These are phyloP conservation scores for Pseudogymnoascus sp. DNA, from an alignment of 2,329 filamentous ascomycete genomes.

Conservation along the genomic window DNA sequence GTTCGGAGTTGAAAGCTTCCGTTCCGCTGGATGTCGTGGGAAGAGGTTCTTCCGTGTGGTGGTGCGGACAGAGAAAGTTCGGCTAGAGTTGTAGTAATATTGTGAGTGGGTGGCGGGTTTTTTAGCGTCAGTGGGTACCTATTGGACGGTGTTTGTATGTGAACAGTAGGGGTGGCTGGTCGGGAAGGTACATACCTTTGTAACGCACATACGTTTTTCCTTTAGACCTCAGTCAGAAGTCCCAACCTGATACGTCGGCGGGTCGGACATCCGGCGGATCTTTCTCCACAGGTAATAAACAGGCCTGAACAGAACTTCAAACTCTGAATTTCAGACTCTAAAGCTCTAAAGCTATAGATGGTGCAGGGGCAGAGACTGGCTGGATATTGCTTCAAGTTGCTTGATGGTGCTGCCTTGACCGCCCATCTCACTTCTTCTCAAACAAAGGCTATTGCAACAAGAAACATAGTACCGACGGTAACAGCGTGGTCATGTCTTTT, in stretches of 20 bases:
- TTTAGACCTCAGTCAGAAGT: background rate
- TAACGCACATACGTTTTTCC: background rate
- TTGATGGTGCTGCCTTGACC: background rate
- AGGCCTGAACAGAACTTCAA: background rate
- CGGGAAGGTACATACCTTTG: background rate
- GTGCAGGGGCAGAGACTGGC: background rate
- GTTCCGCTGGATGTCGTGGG: slow-evolving; percentile 7
- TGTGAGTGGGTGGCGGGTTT: background rate
- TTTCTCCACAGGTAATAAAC: background rate
- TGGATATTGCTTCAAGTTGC: background rate
- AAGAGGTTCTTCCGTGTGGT: slow-evolving; percentile 8
- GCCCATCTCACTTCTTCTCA: background rate
- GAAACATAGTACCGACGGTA: background rate
- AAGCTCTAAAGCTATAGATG: background rate
- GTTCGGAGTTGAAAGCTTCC: slow-evolving; percentile 9
- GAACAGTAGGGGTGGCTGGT: background rate
- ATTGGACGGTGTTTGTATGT: background rate
- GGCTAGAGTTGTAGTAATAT: background rate
- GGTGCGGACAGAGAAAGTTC: background rate
- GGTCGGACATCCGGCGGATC: background rate
- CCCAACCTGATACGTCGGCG: background rate
- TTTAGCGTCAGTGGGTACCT: background rate
- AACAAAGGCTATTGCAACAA: background rate
- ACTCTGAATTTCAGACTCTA: background rate
- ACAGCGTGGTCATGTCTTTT: background rate